A percentile compares a stretch with the other conserved stretches of the same genome.
These are phyloP conservation scores for Ceratocystis alfenasii DNA, from an alignment of 2,329 filamentous ascomycete species.

Conservation along the genomic window DNA sequence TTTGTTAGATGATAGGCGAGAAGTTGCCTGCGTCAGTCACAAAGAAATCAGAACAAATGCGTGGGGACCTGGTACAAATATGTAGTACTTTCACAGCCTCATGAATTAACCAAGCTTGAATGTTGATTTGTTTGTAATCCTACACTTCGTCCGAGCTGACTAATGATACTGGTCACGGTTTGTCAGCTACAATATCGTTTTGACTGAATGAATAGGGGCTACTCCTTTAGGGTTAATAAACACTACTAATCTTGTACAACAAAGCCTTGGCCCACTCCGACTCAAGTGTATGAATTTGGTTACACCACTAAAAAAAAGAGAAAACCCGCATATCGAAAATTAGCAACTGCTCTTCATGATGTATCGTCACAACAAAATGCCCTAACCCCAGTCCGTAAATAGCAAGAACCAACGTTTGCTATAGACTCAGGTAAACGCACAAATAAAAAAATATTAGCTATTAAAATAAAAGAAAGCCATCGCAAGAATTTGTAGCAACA, in stretches of 20 bases:
- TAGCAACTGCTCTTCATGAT: background rate
- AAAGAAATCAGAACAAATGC: background rate
- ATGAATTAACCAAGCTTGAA: background rate
- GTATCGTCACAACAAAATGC: background rate
- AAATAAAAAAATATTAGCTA: background rate
- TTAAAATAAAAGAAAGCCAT: background rate
- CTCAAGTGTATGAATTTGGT: background rate
- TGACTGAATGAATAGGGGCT: background rate
- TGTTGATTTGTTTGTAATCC: background rate
- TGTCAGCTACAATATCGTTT: background rate
- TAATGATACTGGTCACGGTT: background rate
- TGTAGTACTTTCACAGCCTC: background rate
- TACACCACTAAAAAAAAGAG: background rate
- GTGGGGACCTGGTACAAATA: background rate
- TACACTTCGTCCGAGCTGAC: background rate
- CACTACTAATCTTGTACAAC: background rate
- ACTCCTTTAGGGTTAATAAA: background rate
- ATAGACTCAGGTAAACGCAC: background rate
- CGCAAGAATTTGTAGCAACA: background rate
- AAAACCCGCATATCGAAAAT: background rate
- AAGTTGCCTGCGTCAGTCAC: background rate
- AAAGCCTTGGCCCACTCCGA: background rate
- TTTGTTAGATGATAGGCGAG: background rate
- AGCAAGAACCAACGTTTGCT: background rate
- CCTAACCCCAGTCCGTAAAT: constrained; percentile 6